phyloP scores from a whole-genome alignment of 2,329 filamentous ascomycete species.

The Alternaria hordeiaustralica region DNA sequence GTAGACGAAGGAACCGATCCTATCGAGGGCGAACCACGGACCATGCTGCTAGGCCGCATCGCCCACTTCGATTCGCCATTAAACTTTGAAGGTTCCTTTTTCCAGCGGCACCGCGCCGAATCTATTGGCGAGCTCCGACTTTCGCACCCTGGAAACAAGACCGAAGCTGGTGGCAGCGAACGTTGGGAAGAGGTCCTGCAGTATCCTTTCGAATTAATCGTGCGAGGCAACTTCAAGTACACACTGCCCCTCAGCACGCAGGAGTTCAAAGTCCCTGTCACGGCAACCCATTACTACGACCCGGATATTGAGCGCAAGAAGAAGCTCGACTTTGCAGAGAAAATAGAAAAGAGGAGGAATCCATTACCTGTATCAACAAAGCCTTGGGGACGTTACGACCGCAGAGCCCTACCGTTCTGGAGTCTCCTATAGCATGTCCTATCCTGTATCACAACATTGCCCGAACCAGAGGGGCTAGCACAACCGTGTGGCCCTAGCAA shows the following conservation, averaged over 20 bases:
- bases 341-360: conserved; percentile 15
- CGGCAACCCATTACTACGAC: conserved; percentile 46
- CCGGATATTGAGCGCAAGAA: conserved; percentile 46
- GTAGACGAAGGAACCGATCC: conserved; percentile 66
- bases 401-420: conserved; percentile 26
- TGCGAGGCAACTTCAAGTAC: conserved; percentile 91
- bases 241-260: conserved; percentile 65
- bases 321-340: conserved; percentile 16
- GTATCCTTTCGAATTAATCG: conserved; percentile 90
- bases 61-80: conserved; percentile 86
- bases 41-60: conserved; percentile 90
- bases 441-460: conserved; percentile 29
- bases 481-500: conserved; percentile 18
- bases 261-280: conserved; percentile 59
- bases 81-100: conserved; percentile 87
- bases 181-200: conserved; percentile 91
- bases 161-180: conserved; percentile 78
- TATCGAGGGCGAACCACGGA: conserved; percentile 71
- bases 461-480: conserved; percentile 19
- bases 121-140: conserved; percentile 87
- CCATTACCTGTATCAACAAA: conserved; percentile 29
- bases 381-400: conserved; percentile 37
- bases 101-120: conserved; percentile 73
- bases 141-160: conserved; percentile 83
- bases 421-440: conserved; percentile 21